Evolutionary conservation across 129 eudicot genomes (phyloP), one percentile per base, ranked within the genome.

Genomic region (Sambucus nigra): DNA sequence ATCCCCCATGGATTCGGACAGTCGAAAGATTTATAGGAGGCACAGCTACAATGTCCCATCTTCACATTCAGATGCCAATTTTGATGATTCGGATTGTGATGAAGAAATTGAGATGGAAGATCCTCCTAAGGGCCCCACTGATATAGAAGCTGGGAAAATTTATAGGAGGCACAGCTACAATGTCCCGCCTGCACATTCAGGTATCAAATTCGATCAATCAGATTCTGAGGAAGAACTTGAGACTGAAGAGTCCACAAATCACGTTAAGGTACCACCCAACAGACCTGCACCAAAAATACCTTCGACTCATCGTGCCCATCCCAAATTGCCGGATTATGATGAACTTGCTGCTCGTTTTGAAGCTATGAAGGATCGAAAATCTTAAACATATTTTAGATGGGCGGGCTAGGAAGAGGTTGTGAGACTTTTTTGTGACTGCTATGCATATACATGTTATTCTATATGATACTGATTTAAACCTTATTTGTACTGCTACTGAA

Each of bases 271-370:
- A 28, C 87, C 87, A 58, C 95, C 93, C 9, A 61, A 63, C 45
- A 74, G 88, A 33, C 70, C 80, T 52, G 85, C 96, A 24, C 96
- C 85, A 18, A 62, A 53, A 10, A 78, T 69, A 25, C 83, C 87
- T 38, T 18, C 54, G 15, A 53, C 65, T 29, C 47, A 75, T 29
- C 80, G 91, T 17, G 87, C 80, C 56, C 99, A 92, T 73, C 99
- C 99, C 33, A 92, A 92, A 45, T 64, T 92, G 67, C 99, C 99
- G 28, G 99, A 92, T 62, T 92, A 82, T 28, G 96, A 92, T 53
- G 65, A n/a, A n/a, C n/a, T n/a, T 46, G 79, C 96, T 52, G 94
- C 99, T 48, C 96, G 96, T 51, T 86, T 92, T 51, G 94, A 92
- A 53, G 80, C 91, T 27, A 91, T 86, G 57, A 92, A 86, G 73